Percentiles rank a stretch among this genome's conserved stretches.
phyloP scores from a whole-genome alignment of 2,329 filamentous ascomycete genomes.

The Claviceps digitariae region DNA sequence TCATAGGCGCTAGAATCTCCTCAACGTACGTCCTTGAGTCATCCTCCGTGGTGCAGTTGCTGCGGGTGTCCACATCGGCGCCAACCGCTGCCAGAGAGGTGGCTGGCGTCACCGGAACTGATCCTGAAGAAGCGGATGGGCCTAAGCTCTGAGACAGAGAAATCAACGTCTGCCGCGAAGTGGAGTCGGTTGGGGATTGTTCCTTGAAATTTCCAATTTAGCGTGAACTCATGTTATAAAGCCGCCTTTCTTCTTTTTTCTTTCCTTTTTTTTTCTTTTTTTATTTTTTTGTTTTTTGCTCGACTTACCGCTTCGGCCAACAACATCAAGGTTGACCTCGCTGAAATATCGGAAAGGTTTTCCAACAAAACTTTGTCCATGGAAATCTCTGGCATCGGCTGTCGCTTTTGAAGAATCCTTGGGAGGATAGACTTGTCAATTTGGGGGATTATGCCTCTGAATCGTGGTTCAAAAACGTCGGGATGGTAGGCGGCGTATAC shows the following conservation, averaged over 20 bases:
- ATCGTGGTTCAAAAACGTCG: background rate
- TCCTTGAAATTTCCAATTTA: background rate
- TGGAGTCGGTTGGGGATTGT: background rate
- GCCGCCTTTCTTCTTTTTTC: too few relatives aligned
- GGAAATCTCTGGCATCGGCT: background rate
- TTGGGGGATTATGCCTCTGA: background rate
- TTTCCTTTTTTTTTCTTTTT: too few relatives aligned
- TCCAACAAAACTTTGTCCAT: background rate
- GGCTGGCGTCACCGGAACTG: background rate
- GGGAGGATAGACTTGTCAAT: background rate
- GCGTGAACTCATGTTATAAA: background rate
- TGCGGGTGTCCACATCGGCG: background rate
- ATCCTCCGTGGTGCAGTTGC: background rate
- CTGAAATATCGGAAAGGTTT: too few relatives aligned
- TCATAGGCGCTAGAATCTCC: background rate
- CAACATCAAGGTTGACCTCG: background rate
- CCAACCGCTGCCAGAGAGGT: background rate
- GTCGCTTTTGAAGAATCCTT: background rate
- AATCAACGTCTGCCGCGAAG: background rate
- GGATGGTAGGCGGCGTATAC: background rate
- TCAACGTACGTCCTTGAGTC: background rate
- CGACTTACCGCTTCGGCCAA: background rate
- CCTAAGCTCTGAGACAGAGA: background rate
- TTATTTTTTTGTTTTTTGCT: too few relatives aligned
- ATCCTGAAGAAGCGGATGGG: background rate